Evolutionary conservation across 179 eudicot genomes (phyloP).

Genomic region (Corrigiola litoralis): DNA sequence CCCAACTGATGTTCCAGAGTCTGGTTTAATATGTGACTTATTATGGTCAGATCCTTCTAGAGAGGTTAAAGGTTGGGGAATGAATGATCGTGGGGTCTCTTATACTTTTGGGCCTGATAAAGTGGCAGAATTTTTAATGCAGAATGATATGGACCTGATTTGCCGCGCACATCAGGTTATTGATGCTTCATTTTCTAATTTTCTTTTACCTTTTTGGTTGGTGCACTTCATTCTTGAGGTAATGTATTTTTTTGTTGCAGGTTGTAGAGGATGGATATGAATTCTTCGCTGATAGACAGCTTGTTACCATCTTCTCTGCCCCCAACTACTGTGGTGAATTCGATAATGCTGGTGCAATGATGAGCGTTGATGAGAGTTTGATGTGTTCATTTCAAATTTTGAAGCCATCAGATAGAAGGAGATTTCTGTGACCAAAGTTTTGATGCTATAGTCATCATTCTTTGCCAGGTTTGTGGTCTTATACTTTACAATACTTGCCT

Average conservation of each 20-base stretch:
- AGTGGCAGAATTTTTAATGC: constrained; percentile 65
- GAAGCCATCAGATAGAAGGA: constrained; percentile 59
- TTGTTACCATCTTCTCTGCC: constrained; percentile 71
- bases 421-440: constrained; percentile 34
- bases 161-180: constrained; percentile 81
- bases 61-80: constrained; percentile 70
- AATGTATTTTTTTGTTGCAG: constrained; percentile 28
- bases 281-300: constrained; percentile 74
- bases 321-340: constrained; percentile 78
- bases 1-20: constrained; percentile 71
- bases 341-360: constrained; percentile 83
- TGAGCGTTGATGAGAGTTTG: constrained; percentile 79
- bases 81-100: constrained; percentile 74
- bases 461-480: constrained; percentile 31
- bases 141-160: constrained; percentile 76
- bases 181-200: constrained; percentile 4
- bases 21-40: constrained; percentile 72
- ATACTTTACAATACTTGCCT: not conserved
- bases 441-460: constrained; percentile 24
- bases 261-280: constrained; percentile 85
- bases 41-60: constrained; percentile 80
- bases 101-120: constrained; percentile 68
- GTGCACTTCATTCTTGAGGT: not conserved
- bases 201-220: not conserved
- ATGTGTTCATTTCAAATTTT: constrained; percentile 81